A percentile compares a stretch with the other conserved stretches of the same genome.
Evolutionary conservation across 2,329 filamentous ascomycete genomes (phyloP).

Genomic region (Cryphonectria nitschkei): DNA sequence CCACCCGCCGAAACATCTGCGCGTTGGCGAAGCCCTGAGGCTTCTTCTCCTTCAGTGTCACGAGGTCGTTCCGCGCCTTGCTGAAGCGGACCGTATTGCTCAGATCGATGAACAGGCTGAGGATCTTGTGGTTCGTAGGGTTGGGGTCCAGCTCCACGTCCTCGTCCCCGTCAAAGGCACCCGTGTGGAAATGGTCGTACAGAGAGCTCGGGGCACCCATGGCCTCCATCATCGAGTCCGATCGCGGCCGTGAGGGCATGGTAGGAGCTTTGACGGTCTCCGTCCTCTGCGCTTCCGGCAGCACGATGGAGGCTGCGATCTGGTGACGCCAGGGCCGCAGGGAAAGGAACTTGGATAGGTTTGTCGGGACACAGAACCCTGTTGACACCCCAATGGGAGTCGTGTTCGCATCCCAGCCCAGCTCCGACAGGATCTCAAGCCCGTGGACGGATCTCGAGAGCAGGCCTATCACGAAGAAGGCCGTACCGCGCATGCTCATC

Average conservation of each 20-base stretch:
- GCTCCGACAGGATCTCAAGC: constrained; percentile 84
- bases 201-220: constrained; percentile 29
- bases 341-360: constrained; percentile 79
- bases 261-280: constrained; percentile 49
- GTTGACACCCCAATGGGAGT: constrained; percentile 81
- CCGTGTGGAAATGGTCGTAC: constrained; percentile 23
- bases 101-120: constrained; percentile 84
- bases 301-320: constrained; percentile 49
- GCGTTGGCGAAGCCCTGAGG: constrained; percentile 75
- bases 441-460: constrained; percentile 92
- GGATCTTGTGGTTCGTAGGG: constrained; percentile 70
- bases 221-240: constrained; percentile 41
- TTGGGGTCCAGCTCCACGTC: constrained; percentile 44
- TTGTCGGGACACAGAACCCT: constrained; percentile 82
- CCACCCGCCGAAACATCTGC: constrained; percentile 80
- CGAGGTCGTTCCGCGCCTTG: constrained; percentile 80
- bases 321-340: constrained; percentile 63
- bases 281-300: constrained; percentile 59
- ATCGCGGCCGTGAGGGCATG: constrained; percentile 45
- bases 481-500: constrained; percentile 91
- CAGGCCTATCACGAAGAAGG: constrained; percentile 92
- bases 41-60: constrained; percentile 75
- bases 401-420: constrained; percentile 91
- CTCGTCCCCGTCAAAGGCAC: constrained; percentile 29
- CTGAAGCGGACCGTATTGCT: constrained; percentile 94